Evolutionary conservation across 1,284 basidiomycete species (phyloP), one percentile per base, ranked within the genome.

Genomic region (Sporisorium scitamineum): DNA sequence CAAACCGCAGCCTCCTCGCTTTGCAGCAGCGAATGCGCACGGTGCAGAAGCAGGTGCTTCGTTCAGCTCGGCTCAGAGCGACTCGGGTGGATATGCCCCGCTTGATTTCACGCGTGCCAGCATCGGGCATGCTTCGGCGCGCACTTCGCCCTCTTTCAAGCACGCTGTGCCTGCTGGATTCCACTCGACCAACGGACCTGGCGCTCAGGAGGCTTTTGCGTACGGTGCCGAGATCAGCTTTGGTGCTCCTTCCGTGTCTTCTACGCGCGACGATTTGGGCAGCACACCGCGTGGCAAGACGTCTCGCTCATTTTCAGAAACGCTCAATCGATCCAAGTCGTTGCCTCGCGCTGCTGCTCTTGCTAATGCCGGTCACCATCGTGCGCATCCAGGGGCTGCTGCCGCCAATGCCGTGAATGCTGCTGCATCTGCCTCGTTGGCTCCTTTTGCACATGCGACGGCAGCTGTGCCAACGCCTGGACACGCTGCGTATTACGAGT

Each of bases 141-240:
- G 78, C 47, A 78, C 76, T 16, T 76, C 73, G 34, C 72, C 78
- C 11, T 78, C 64, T 11, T 73, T 78, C 61, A 66, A 67, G 47
- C 76, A 75, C 29, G 71, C 75, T 13, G 61, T 78, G 14, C 76
- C 77, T 14, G 63, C 48, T 26, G 72, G 50, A 1, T 65, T 60
- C 31, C 24, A 50, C 13, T 47, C 64, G 18, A 44, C 58, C 14
- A 61, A 42, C 20, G 74, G 64, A 0, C 14, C 42, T 10, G 66
- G 61, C n/a, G 66, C 70, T 22, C 70, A 76, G 29, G 78, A 80
- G 54, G 75, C 76, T 0, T 81, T 78, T 34, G 78, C 78, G 4
- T 78, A 74, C 48, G 78, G 80, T 16, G 74, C 78, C 22, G 80
- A 80, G 60, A 81, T 81, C 66, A 73, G 71, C 54, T 81, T 80